Base-by-base conservation (phyloP, 1,284 basidiomycete species). In the Cryptococcus deneoformans region DNA sequence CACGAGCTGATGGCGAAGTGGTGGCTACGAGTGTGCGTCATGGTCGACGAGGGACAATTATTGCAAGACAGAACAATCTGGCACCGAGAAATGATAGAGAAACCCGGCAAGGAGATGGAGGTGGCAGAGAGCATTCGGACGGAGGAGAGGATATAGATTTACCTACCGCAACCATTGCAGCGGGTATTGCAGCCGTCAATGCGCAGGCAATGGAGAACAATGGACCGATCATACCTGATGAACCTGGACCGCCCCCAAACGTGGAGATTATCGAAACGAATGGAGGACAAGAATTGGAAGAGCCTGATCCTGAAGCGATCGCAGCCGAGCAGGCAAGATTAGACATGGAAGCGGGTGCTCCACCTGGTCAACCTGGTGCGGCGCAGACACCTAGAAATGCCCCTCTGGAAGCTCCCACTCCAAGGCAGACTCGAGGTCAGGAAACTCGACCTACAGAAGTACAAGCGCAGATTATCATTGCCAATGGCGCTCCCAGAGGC, bases 401-500 rank as follows among this genome's bases (percentile, higher is more conserved):
- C 1, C 59, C 66, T 1, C 60, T 56, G 5, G 65, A 69, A 35
- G 59, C 57, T 10, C 50, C 61, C 0, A 61, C 63, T 38, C 61
- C 64, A 36, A 55, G 53, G 14, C 63, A 66, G 51, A 53, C 60
- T 12, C 60, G 57, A 7, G 59, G 57, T 37, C 46, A 58, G 2
- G 58, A 50, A 1, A 45, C 52, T 11, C 49, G 52, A 0, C 49
- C 57, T 6, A 52, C 57, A 4, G 56, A 59, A 2, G 64, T 63
- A 16, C 62, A 65, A 42, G 68, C 72, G 0, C 71, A 72, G 52
- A 75, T 76, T 56, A 77, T 78, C 65, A 77, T 77, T 36, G 77
- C 77, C 11, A 77, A 77, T 47, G 72, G 75, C 24, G 77, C 77
- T 3, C 77, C 77, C 6, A 63, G 77, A 51, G 73, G 75, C 0